Conservation (phyloP, 441 rosid species). For the Eruca vesicaria region DNA sequence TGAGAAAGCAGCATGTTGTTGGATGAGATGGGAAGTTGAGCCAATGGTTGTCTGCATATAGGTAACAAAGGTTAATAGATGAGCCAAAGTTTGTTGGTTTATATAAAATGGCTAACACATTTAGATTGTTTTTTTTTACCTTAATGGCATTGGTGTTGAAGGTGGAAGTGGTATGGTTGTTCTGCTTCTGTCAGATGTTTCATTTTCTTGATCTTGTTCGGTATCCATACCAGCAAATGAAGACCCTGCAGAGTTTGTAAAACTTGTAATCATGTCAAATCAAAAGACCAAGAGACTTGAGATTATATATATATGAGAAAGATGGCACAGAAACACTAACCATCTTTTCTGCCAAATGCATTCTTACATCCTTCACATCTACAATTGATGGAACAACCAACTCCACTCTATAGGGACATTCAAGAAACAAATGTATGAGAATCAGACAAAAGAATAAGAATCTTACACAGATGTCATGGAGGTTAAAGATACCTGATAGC, state of each 20-base stretch:
- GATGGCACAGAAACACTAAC: constrained; percentile 38
- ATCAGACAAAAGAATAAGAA: not conserved
- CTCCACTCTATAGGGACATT: constrained; percentile 60
- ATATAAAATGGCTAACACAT: not conserved
- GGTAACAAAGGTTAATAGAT: not conserved
- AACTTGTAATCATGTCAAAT: not conserved
- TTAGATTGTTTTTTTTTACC: constrained; percentile 38
- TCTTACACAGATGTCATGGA: not conserved
- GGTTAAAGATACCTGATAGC: constrained; percentile 99
- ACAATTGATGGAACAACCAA: constrained; percentile 89
- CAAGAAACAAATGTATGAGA: not conserved
- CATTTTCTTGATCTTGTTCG: constrained; percentile 55
- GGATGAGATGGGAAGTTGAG: constrained; percentile 55
- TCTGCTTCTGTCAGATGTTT: not conserved
- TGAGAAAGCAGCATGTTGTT: constrained; percentile 49
- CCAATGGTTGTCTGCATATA: constrained; percentile 53
- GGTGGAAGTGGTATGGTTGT: constrained; percentile 48
- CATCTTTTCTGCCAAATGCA: constrained; percentile 80
- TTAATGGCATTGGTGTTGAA: constrained; percentile 55
- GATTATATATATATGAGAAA: not conserved
- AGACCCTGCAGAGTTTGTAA: constrained; percentile 46
- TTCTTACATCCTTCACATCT: constrained; percentile 97
- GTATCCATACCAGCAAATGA: constrained; percentile 42
- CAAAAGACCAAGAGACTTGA: not conserved
- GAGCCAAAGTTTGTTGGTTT: not conserved